Evolutionary conservation across 164 flowering plant species (phyloP), one percentile per base, ranked within the genome.

Genomic region (Annona squamosa): DNA sequence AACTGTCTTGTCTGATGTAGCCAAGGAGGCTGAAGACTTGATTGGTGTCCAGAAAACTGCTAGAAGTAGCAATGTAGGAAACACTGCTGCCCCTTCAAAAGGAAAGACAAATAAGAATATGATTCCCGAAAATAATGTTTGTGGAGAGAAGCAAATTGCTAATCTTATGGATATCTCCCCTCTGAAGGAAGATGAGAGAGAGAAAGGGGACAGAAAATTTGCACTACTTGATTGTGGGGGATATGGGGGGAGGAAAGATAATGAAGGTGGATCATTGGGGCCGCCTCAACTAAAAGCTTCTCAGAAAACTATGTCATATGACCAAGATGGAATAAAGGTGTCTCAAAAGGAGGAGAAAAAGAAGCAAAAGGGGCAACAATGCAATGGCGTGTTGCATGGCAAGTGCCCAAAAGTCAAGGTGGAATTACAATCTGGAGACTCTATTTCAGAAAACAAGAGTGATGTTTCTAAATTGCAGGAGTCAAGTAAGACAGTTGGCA

Each of bases 331-430:
- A 65, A 65, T 57, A 43, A 74, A 73, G 18, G 42, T 59, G 65
- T 62, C 73, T 59, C 70, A 67, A 68, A 82, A 68, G 46, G 82
- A 76, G 59, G 80, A 80, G 13, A 85, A 81, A 71, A 86, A 72
- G 76, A 89, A 84, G 81, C 79, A 73, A 18, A 86, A 77, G 72
- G 82, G 73, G 65, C 66, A 56, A 61, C 81, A 72, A 73, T 68
- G 67, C 64, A 70, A 75, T 72, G 76, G 65, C 48, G 77, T 71
- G 6, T 48, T 62, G 48, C 70, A 71, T 69, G 18, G 72, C 64
- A 79, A 83, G 69, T 48, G 76, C 44, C 68, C 79, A 72, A 82
- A 76, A 63, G 79, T 67, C 68, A 75, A 76, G 73, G 79, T 63
- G 64, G 26, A 69, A 64, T 63, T 44, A 46, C 78, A 69, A 76